phyloP scores from a whole-genome alignment of 441 rosid genomes.

The Populus hybrid region DNA sequence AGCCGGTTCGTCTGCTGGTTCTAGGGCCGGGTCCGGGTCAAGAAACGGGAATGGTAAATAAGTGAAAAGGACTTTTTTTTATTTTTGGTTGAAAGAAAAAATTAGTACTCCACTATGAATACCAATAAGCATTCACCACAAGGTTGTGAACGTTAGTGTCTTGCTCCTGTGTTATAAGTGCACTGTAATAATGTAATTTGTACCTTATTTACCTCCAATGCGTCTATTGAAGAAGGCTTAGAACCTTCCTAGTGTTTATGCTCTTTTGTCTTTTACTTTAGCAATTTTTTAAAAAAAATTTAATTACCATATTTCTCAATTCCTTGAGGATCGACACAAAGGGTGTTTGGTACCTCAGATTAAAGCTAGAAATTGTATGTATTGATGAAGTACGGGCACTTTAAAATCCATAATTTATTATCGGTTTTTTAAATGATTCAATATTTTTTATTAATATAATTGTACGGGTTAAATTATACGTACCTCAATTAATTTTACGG shows the following conservation, averaged over 20 bases:
- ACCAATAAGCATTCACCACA: neutral
- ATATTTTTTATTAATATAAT: too few relatives aligned
- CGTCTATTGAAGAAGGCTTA: neutral
- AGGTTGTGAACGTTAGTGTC: neutral
- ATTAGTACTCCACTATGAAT: neutral
- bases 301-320: neutral
- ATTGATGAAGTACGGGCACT: neutral
- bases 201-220: neutral
- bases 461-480: rapidly evolving
- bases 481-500: too few relatives aligned
- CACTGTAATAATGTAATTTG: neutral
- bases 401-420: too few relatives aligned
- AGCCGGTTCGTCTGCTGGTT: slow-evolving; percentile 25
- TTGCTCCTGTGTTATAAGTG: neutral
- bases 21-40: slow-evolving; percentile 44
- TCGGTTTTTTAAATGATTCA: too few relatives aligned
- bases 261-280: neutral
- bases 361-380: neutral
- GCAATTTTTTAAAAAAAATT: neutral
- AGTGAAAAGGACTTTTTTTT: neutral
- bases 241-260: neutral
- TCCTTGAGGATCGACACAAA: neutral
- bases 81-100: neutral
- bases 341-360: neutral
- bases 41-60: slow-evolving; percentile 23